Base-by-base conservation (phyloP, 306 rosid genomes). In the Mucuna pruriens region DNA sequence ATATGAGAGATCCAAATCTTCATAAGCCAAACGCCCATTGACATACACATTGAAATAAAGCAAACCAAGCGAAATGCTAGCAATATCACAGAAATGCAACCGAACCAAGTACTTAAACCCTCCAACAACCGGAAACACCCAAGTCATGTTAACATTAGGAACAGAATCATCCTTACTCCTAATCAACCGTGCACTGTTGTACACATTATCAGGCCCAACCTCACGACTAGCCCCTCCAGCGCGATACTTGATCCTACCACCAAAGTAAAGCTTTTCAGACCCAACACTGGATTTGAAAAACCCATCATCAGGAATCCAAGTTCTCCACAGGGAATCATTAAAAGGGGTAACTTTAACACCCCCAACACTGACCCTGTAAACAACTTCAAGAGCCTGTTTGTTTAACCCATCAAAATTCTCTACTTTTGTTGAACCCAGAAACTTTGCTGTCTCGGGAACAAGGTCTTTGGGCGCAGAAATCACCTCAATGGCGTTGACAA, bases 381-480 rank as follows among this genome's bases (percentile, higher is more conserved):
- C 90, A 66, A 95, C 89, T 75, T 95, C 93, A 75, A 89, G 86
- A 1, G 89, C 94, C 84, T 93, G 93, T 71, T 80, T 87, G 39
- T 79, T 61, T 22, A 89, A 80, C 7, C 89, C 92, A 77, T 90
- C 79, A 74, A 87, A 87, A 23, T 65, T 38, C 66, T 55, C 86
- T 25, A 70, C 7, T 61, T 66, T 71, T 1, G 66, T 81, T 31
- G 71, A 60, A 58, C 75, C 74, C 72, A 93, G 26, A 75, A 54
- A 87, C 79, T 78, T 83, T 2, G 97, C 92, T 1, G 91, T 71
- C 19, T 88, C 91, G 26, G 90, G 88, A 11, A 95, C 86, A 80
- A 95, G 97, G 57, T 95, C 97, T 19, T 88, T 91, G 1, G 99
- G 99, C 7, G 97, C 96, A 79, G 98, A 91, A n/a, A 95, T 86